These are phyloP conservation scores for Globisporangium polare DNA, from an alignment of 352 stramenopile genomes.

Conservation along the genomic window DNA sequence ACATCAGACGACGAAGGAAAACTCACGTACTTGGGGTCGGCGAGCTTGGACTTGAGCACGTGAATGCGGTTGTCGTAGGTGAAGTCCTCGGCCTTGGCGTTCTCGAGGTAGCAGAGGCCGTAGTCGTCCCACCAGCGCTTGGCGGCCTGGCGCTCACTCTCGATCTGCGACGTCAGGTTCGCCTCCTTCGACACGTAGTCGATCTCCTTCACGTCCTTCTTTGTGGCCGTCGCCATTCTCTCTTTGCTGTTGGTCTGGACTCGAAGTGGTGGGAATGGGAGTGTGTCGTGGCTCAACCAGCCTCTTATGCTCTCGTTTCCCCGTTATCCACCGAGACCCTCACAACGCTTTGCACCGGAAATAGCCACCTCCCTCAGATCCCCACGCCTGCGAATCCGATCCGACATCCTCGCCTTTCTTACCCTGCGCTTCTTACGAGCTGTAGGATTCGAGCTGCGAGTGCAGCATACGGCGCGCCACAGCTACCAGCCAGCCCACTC, in stretches of 20 bases:
- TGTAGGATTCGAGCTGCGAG: neutral
- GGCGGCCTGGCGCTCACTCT: conserved; percentile 69
- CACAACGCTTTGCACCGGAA: neutral
- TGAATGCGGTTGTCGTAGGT: conserved; percentile 78
- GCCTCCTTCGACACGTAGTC: conserved; percentile 83
- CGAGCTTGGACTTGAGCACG: conserved; percentile 62
- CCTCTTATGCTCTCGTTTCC: neutral
- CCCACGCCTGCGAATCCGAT: neutral
- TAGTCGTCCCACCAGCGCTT: conserved; percentile 85
- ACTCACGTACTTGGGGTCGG: conserved; percentile 33
- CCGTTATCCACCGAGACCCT: neutral
- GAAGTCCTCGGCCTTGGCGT: conserved; percentile 76
- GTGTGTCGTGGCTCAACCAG: neutral
- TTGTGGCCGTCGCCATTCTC: conserved; percentile 32
- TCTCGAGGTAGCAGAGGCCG: conserved; percentile 72
- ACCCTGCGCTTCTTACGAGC: neutral
- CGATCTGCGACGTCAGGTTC: conserved; percentile 81
- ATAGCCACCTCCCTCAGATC: neutral
- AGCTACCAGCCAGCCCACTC: no score
- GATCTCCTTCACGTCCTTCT: conserved; percentile 61
- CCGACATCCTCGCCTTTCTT: neutral
- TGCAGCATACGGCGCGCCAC: no score
- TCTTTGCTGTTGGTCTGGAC: neutral
- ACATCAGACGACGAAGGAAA: no score
- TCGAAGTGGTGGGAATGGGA: neutral